Evolutionary conservation across 352 stramenopile genomes (phyloP), one percentile per base, ranked within the genome.

Genomic region (Phytophthora pisi): DNA sequence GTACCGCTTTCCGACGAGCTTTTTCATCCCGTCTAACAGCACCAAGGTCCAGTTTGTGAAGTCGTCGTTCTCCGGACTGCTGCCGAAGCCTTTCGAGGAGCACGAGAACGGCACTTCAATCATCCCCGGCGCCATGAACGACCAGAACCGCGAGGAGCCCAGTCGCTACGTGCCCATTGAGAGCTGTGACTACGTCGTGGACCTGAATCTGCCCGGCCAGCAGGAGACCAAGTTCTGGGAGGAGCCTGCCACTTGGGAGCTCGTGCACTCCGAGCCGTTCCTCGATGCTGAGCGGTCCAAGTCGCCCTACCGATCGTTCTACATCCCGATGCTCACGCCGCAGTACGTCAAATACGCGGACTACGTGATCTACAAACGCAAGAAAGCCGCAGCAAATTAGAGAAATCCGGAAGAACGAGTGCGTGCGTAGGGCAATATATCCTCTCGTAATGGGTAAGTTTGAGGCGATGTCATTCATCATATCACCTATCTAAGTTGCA

Each of bases 1-100:
- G 97, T 95, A 99, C 81, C 82, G 95, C 45, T 99, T 98, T 72
- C 96, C 97, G 0, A 92, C 92, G 15, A 98, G 83, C 49, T 99
- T 99, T 70, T 99, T 98, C 68, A 76, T 99, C n/a, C 96, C 96
- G 23, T 74, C 77, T 31, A 93, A 93, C 49, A 71, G 74, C 28
- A 84, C 82, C 57, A 75, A 67, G 34, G 74, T 99, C 20, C 80
- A 81, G 23, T 99, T 99, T 79, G 74, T 99, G 28, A 91, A 91
- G 59, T 97, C 91, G 9, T 86, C 77, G 4, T 99, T 99, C 78
- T 70, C 65, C 30, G 97, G 97, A 4, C 86, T 98, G 65, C 78
- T 99, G 36, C 97, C 97, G 2, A 97, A 98, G 75, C 82, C 77
- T 28, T 99, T 98, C 67, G 84, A 86, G 38, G 54, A 82, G 57